These are phyloP conservation scores for Venturiaceae sp. DNA, from an alignment of 2,329 filamentous ascomycete genomes.

Conservation along the genomic window DNA sequence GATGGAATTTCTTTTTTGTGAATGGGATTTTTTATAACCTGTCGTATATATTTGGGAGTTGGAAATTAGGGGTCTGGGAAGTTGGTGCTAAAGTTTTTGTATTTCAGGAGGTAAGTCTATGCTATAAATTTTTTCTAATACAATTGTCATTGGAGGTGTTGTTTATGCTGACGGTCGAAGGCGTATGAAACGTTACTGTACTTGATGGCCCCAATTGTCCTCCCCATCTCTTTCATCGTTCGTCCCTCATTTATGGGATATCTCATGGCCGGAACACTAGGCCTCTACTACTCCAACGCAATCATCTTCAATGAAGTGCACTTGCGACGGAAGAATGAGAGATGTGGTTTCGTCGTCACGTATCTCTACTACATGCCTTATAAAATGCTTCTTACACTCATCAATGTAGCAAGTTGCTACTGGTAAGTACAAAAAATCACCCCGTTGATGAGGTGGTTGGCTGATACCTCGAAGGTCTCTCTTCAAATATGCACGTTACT, in stretches of 20 bases:
- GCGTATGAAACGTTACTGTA: conserved; percentile 38
- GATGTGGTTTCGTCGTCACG: conserved; percentile 10
- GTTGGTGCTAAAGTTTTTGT: no score
- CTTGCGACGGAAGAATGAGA: conserved; percentile 34
- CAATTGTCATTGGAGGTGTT: no score
- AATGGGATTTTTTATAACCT: no score
- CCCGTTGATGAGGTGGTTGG: no score
- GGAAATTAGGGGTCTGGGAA: no score
- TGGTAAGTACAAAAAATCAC: no score
- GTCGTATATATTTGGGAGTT: no score
- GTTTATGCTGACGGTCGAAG: conserved; percentile 11
- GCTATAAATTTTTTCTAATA: no score
- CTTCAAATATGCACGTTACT: no score
- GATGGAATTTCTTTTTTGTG: no score
- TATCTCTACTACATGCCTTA: not conserved
- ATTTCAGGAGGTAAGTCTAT: no score
- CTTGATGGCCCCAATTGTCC: conserved; percentile 33
- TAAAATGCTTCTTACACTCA: not conserved
- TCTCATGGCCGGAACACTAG: conserved; percentile 27
- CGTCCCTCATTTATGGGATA: conserved; percentile 30
- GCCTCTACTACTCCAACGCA: conserved; percentile 33
- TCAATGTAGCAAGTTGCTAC: not conserved
- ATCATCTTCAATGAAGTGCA: conserved; percentile 41
- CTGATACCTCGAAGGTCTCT: no score
- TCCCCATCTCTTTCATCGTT: conserved; percentile 35